Base-by-base conservation (phyloP, 768 basidiomycete genomes). In the Lentinula lateritia region DNA sequence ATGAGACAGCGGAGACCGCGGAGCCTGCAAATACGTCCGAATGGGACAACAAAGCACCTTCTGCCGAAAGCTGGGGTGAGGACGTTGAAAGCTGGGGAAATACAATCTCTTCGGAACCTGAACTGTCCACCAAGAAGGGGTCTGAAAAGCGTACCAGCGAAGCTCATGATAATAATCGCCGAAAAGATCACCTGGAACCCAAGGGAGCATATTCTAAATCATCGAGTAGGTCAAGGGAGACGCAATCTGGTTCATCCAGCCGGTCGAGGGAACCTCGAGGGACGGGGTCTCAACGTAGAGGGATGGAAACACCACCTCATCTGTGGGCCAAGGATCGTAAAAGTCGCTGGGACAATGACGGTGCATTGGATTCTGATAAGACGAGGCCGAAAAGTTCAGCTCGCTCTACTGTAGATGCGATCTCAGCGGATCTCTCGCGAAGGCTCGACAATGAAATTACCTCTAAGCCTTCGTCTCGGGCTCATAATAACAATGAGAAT, bases 11-110 rank as follows among this genome's bases (percentile, higher is more conserved):
- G 41, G 61, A 62, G n/a, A 60, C 55, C 35, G 57, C 52, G 23
- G 64, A 65, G 60, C 52, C 62, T 15, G 35, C 61, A 18, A 36
- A 57, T 18, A 69, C 67, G 68, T 58, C 61, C 6, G 58, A 65
- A 28, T 66, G 67, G 18, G 52, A 54, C 28, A 45, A 38, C 36
- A 53, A 52, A 9, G n/a, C 60, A 3, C 55, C 62, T 23, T 43
- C 55, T 6, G 39, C 41, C 3, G 55, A 4, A 7, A 56, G 23
- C 16, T 56, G 55, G 55, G 55, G 55, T 43, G 41, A 55, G 38
- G 53, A 16, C 3, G 20, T 43, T 28, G 39, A 28, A 28, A 28
- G 28, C 28, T 28, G 28, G 28, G 28, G 28, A 28, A 28, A 28
- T 28, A 3, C 28, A 28, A 28, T 4, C 18, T 16, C 54, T 35